A percentile compares a stretch with the other conserved stretches of the same genome.
Conservation (phyloP, 306 rosid species). For the Rosa persica region DNA sequence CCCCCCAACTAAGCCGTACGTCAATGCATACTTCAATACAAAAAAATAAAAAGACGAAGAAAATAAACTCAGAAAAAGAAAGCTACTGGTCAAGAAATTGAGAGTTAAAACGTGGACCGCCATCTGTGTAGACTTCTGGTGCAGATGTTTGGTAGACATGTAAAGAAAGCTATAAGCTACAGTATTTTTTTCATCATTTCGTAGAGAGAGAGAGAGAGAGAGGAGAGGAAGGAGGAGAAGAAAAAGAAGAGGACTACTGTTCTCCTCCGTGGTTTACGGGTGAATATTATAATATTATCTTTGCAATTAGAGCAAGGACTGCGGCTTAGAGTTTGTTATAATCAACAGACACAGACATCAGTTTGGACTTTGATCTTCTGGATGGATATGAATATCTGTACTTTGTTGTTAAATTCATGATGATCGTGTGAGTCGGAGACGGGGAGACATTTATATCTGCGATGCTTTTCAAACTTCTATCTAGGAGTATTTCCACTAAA, state of each 20-base stretch:
- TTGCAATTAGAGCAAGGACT: conserved; percentile 12
- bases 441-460: background rate
- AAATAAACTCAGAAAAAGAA: background rate
- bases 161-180: too few relatives aligned
- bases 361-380: background rate
- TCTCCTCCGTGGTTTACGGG: background rate
- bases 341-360: background rate
- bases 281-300: background rate
- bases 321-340: background rate
- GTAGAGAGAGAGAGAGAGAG: too few relatives aligned
- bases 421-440: background rate
- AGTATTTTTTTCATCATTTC: too few relatives aligned
- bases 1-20: background rate
- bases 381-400: background rate
- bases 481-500: background rate
- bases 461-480: background rate
- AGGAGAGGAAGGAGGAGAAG: too few relatives aligned
- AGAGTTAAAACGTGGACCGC: background rate
- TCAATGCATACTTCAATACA: background rate
- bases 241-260: background rate
- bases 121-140: background rate
- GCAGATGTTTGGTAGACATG: background rate
- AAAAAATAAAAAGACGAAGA: background rate
- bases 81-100: background rate
- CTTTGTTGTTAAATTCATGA: background rate